Conservation (phyloP, 495 filamentous ascomycete genomes). For the Aeminium ludgeri region DNA sequence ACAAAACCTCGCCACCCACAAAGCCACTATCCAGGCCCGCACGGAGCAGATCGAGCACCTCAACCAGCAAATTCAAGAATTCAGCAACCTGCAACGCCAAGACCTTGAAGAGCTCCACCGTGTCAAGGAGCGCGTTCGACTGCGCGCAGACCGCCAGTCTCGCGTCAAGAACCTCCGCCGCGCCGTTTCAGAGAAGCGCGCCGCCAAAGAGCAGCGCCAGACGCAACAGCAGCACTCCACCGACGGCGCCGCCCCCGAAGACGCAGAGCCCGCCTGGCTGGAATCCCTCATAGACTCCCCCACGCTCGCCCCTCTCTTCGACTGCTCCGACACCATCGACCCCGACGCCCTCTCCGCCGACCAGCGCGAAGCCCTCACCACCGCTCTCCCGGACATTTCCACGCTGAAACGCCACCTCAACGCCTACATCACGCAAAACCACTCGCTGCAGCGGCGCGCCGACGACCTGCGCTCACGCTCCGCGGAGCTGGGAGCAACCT, state of each 20-base stretch:
- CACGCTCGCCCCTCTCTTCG: background rate
- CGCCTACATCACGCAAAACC: conserved; percentile 35
- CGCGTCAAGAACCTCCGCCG: conserved; percentile 44
- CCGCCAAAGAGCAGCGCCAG: background rate
- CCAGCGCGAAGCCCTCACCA: conserved; percentile 6
- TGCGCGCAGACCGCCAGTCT: conserved; percentile 40
- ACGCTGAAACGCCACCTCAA: conserved; percentile 25
- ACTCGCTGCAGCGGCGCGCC: conserved; percentile 28
- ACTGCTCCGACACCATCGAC: background rate
- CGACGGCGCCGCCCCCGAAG: background rate
- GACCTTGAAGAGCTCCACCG: conserved; percentile 53
- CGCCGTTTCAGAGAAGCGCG: conserved; percentile 34
- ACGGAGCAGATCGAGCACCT: conserved; percentile 65
- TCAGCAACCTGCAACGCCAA: conserved; percentile 58
- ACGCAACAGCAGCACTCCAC: background rate
- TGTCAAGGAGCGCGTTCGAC: conserved; percentile 42
- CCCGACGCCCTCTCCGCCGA: background rate
- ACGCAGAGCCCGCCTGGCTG: conserved; percentile 19
- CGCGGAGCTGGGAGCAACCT: conserved; percentile 50
- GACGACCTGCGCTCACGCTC: conserved; percentile 39
- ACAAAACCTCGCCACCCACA: conserved; percentile 55
- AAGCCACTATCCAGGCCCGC: conserved; percentile 57
- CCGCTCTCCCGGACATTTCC: conserved; percentile 19
- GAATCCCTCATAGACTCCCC: conserved; percentile 29
- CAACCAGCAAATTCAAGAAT: conserved; percentile 58